Evolutionary conservation across 2,329 filamentous ascomycete species (phyloP).

Genomic region (Colletotrichum sp.): DNA sequence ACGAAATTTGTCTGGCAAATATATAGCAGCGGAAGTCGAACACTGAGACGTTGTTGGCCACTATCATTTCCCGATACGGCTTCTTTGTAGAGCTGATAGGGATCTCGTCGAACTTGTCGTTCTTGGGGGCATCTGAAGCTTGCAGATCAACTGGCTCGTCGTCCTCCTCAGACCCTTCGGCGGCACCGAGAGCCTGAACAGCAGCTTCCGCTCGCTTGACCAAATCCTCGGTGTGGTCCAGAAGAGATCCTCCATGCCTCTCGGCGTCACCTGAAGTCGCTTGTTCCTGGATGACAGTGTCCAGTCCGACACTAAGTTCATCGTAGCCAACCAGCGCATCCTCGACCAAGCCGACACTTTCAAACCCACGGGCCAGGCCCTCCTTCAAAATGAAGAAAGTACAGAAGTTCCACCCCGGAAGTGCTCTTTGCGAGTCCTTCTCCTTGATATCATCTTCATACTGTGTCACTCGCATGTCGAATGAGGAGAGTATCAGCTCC

Average conservation of each 20-base stretch:
- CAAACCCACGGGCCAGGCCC: conserved; percentile 89
- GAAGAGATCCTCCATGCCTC: conserved; percentile 74
- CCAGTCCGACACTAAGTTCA: conserved; percentile 87
- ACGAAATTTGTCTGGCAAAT: conserved; percentile 84
- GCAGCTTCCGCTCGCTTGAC: conserved; percentile 62
- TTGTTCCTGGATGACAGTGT: conserved; percentile 81
- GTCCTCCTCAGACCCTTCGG: conserved; percentile 35
- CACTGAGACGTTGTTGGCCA: conserved; percentile 92
- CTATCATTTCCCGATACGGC: conserved; percentile 87
- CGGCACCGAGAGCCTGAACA: conserved; percentile 40
- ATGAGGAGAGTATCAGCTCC: conserved; percentile 83
- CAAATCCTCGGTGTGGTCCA: conserved; percentile 76
- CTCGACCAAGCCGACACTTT: conserved; percentile 94
- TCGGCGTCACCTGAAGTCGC: conserved; percentile 61
- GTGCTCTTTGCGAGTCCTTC: conserved; percentile 82
- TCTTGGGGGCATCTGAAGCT: conserved; percentile 38
- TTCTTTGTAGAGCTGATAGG: conserved; percentile 72
- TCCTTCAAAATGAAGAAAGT: conserved; percentile 99
- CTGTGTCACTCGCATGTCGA: conserved; percentile 87
- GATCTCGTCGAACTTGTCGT: conserved; percentile 58
- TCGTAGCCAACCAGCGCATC: conserved; percentile 96
- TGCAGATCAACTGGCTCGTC: conserved; percentile 57
- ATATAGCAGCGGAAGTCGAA: conserved; percentile 97
- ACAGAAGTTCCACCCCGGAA: conserved; percentile 99
- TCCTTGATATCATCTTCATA: conserved; percentile 98